Conservation (phyloP, 1,284 basidiomycete genomes). For the Boletus smithii region DNA sequence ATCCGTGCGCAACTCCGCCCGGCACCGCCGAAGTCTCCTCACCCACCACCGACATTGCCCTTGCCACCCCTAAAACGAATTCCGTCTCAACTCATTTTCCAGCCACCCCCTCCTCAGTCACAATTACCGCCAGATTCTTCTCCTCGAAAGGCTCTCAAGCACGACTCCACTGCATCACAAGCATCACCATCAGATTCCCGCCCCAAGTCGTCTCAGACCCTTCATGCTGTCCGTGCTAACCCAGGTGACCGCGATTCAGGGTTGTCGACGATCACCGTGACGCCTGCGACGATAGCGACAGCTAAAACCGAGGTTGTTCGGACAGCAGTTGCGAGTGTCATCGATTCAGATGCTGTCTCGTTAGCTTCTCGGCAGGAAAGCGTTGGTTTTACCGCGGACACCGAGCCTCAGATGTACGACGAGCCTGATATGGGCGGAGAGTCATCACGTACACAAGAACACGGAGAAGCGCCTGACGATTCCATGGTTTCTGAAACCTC, state of each 20-base stretch:
- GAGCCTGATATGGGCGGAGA: background rate
- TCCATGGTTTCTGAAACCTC: constrained; percentile 15
- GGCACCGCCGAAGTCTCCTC: constrained; percentile 22
- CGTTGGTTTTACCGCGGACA: constrained; percentile 7
- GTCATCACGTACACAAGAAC: constrained; percentile 13
- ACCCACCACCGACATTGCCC: constrained; percentile 20
- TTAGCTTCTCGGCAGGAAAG: constrained; percentile 18
- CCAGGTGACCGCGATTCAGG: constrained; percentile 45
- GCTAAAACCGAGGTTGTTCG: constrained; percentile 38
- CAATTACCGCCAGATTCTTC: constrained; percentile 14
- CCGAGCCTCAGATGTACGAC: constrained; percentile 1
- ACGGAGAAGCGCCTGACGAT: constrained; percentile 13
- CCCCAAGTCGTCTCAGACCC: constrained; percentile 18
- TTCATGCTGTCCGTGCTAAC: constrained; percentile 14
- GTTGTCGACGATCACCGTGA: constrained; percentile 48
- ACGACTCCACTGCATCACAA: constrained; percentile 1
- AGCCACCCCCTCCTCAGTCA: constrained; percentile 2
- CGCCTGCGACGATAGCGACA: constrained; percentile 44
- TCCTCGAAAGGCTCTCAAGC: constrained; percentile 4
- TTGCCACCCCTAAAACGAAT: constrained; percentile 21
- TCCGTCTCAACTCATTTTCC: constrained; percentile 14
- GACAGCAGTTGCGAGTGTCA: constrained; percentile 47
- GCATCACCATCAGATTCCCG: constrained; percentile 9
- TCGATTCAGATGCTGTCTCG: constrained; percentile 32
- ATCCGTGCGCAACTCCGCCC: constrained; percentile 32